Percentiles rank a stretch among this genome's conserved stretches.
Conservation (phyloP, 2,329 filamentous ascomycete species). For the Hirsutella thompsonii region DNA sequence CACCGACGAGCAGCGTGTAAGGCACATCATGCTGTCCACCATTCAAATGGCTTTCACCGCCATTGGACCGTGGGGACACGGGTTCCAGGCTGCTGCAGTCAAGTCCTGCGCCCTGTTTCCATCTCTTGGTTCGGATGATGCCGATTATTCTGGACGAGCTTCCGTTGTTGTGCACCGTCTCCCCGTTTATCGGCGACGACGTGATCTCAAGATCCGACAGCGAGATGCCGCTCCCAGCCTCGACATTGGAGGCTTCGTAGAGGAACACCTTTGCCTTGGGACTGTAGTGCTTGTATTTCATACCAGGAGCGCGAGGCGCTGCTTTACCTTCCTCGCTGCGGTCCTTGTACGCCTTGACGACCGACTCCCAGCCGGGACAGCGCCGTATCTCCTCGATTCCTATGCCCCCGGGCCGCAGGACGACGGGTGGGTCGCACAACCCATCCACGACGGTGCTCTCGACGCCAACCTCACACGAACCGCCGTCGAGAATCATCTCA, state of each 20-base stretch:
- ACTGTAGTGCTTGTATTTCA: conserved; percentile 99
- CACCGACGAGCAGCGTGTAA: conserved; percentile 28
- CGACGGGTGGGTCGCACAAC: conserved; percentile 63
- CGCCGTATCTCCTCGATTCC: conserved; percentile 64
- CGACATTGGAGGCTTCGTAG: conserved; percentile 47
- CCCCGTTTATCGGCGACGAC: conserved; percentile 4
- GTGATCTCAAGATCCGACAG: conserved; percentile 19
- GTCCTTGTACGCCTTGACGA: conserved; percentile 69
- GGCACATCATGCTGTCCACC: conserved; percentile 15
- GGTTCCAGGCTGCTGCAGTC: conserved; percentile 15
- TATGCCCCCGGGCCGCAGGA: conserved; percentile 78
- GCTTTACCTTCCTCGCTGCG: conserved; percentile 49
- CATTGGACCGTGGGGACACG: background rate
- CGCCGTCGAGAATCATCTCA: conserved; percentile 78
- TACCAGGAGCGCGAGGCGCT: conserved; percentile 75
- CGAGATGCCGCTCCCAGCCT: conserved; percentile 21
- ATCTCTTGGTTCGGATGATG: conserved; percentile 42
- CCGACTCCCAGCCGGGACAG: conserved; percentile 70
- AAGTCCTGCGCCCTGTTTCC: conserved; percentile 32
- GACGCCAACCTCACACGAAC: conserved; percentile 74
- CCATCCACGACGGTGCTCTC: conserved; percentile 97
- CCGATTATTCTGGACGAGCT: conserved; percentile 25
- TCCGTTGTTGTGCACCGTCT: conserved; percentile 9
- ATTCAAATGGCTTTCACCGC: conserved; percentile 3
- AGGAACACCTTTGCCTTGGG: conserved; percentile 77